Evolutionary conservation across 2,329 filamentous ascomycete species (phyloP), one percentile per base, ranked within the genome.

Genomic region (Venturia asperata): DNA sequence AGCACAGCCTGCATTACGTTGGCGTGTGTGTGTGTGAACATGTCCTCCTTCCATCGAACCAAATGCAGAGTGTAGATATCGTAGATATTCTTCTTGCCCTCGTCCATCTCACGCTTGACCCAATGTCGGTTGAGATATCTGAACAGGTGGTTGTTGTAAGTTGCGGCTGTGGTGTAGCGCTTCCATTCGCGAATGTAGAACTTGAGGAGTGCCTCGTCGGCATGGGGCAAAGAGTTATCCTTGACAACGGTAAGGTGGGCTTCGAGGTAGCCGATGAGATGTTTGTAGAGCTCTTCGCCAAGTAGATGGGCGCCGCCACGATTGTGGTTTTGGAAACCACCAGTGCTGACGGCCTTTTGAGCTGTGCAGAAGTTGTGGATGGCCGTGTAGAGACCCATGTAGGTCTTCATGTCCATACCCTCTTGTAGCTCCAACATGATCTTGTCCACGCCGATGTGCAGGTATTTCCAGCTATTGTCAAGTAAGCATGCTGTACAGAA

Each of bases 351-450:
- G 0, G 91, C 91, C 76, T 97, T 97, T 77, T 97, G 94, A 30
- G 94, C 96, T 65, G 94, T 99, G 77, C 94, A 99, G 77, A 99
- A 99, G 80, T 99, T 97, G 80, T 99, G 94, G 62, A 99, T 94
- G 67, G 92, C 92, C 64, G 93, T 97, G 79, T 97, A 97, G 67
- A 97, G 87, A 65, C 90, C 91, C 93, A 97, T 97, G 78, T 97
- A 97, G 82, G 91, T 93, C 71, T 89, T 86, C 87, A 97, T 92
- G 73, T 97, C 92, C 78, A 99, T 90, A 67, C 94, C 94, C 69
- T 91, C 89, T 72, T 93, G 90, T 37, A 97, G 83, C 73, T 95
- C 90, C 70, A 86, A 85, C 93, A 99, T 97, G 73, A 99, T 95
- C 75, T 88, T 90, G 69, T 91, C 87, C 70, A 99, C 92, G 69